Evolutionary conservation across 257 asterid genomes (phyloP).

Genomic region (Nicotiana benthamiana): DNA sequence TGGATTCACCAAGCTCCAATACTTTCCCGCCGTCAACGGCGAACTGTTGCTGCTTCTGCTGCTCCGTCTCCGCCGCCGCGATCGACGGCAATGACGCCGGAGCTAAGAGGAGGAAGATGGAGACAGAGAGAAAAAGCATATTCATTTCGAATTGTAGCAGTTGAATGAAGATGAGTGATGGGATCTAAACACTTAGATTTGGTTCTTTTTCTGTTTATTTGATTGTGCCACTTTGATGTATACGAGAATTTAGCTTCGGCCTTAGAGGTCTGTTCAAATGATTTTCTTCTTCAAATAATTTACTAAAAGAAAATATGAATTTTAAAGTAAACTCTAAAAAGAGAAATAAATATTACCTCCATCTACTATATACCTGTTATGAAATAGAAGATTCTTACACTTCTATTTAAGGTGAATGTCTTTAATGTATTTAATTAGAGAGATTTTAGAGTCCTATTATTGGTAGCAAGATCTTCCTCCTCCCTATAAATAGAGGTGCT

Average conservation of each 20-base stretch:
- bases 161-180: background rate
- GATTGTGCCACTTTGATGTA: background rate
- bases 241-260: background rate
- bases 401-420: too few species aligned
- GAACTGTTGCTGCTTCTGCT: constrained; percentile 23
- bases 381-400: too few species aligned
- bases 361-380: too few species aligned
- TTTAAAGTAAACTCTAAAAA: background rate
- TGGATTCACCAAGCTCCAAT: constrained; percentile 67
- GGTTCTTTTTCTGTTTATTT: background rate
- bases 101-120: constrained; percentile 3
- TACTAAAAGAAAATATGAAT: background rate
- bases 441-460: too few species aligned
- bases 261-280: background rate
- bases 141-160: background rate
- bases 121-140: background rate
- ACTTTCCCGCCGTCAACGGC: constrained; percentile 61
- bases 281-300: background rate
- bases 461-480: too few species aligned
- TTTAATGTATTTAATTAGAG: too few species aligned
- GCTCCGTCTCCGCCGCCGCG: constrained; percentile 1
- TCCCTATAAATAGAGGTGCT: too few species aligned
- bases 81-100: constrained; percentile 4
- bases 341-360: too few species aligned
- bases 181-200: background rate